Evolutionary conservation across 768 basidiomycete genomes (phyloP), one percentile per base, ranked within the genome.

Genomic region (Suillus bovinus): DNA sequence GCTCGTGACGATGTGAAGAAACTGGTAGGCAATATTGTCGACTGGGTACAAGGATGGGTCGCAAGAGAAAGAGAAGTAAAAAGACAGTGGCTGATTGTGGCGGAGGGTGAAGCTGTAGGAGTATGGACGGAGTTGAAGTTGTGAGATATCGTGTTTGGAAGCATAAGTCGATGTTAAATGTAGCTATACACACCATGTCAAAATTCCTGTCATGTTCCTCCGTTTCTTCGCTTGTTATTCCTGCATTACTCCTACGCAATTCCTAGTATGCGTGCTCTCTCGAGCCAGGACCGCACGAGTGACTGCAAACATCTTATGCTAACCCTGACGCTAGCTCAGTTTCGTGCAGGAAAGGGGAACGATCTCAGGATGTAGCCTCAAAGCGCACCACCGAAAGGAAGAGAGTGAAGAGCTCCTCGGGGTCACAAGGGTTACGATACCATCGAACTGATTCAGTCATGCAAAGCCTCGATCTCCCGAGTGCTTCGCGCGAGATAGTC

Each of bases 381-480:
- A 49, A 49, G 47, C 17, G 17, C 17, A 13, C 20, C 20, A 13
- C 50, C 29, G 7, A 11, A 31, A 20, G 1, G 11, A 29, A 11
- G 10, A 29, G 17, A 11, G 8, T 52, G 17, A 31, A 31, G 29
- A 31, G 17, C 29, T 20, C 29, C 27, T 50, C 27, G 9, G 27
- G 29, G 17, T 20, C 4, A 50, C 49, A 29, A 50, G 17, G 49
- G 27, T 10, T 6, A 31, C 10, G 29, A n/a, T 20, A 20, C 31
- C 50, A n/a, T 33, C 31, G n/a, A 20, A 52, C 50, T 36, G 16
- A 36, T 55, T 62, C 64, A 91, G 64, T 91, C 90, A 69, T 87
- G 85, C 61, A 93, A 63, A 3, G 82, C 80, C 67, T 89, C 81
- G 22, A 92, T 89, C 66, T 89, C 88, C 16, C 77, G 72, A 34